phyloP scores from a whole-genome alignment of 1,284 basidiomycete species.

The Moesziomyces globuligerus region DNA sequence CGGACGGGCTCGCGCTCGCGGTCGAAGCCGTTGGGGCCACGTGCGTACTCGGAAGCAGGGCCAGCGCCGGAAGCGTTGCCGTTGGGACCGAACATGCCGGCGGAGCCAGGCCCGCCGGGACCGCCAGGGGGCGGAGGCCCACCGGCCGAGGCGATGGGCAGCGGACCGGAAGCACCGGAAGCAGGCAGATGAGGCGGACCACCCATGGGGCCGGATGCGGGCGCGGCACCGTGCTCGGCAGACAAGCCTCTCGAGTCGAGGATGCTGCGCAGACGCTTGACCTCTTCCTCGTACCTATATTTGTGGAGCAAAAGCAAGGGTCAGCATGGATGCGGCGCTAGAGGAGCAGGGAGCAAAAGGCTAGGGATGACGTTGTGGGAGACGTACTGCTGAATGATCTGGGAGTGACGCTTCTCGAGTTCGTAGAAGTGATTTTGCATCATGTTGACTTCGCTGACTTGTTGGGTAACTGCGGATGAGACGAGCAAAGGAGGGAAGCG shows the following conservation, averaged over 20 bases:
- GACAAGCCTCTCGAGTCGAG: slow-evolving; percentile 70
- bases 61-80: slow-evolving; percentile 33
- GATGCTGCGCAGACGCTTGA: slow-evolving; percentile 75
- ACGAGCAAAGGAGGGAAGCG: not conserved
- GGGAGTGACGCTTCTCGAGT: slow-evolving; percentile 78
- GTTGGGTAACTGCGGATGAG: slow-evolving; percentile 42
- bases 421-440: slow-evolving; percentile 76
- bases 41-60: slow-evolving; percentile 45
- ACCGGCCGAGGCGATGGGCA: slow-evolving; percentile 68
- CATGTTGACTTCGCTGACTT: slow-evolving; percentile 57
- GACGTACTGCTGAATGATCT: slow-evolving; percentile 74
- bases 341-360: not conserved
- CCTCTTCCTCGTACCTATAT: slow-evolving; percentile 76
- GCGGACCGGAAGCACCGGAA: slow-evolving; percentile 47
- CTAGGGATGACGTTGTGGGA: not conserved
- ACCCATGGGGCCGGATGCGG: slow-evolving; percentile 39
- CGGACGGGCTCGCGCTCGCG: slow-evolving; percentile 65
- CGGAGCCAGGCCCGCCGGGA: slow-evolving; percentile 62
- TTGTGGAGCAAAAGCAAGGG: not conserved
- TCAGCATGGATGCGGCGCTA: not conserved
- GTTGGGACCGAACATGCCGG: slow-evolving; percentile 52
- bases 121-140: slow-evolving; percentile 69
- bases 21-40: slow-evolving; percentile 52
- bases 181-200: slow-evolving; percentile 53
- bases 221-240: slow-evolving; percentile 45